phyloP scores from a whole-genome alignment of 2,329 filamentous ascomycete species.

The Volutella citrinella region DNA sequence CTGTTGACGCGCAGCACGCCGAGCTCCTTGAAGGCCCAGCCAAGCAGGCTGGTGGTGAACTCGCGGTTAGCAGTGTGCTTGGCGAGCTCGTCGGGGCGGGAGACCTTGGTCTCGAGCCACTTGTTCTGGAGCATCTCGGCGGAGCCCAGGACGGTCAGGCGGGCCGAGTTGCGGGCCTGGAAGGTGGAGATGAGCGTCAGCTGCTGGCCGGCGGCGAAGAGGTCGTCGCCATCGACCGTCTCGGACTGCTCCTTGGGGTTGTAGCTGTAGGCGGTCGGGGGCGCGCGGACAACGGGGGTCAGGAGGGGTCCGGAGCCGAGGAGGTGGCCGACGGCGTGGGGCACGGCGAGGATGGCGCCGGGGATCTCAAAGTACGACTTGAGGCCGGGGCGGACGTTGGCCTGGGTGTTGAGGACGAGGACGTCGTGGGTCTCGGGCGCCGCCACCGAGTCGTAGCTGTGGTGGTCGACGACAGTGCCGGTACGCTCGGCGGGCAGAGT shows the following conservation, averaged over 20 bases:
- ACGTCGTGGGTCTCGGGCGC: constrained; percentile 85
- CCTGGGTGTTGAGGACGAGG: constrained; percentile 70
- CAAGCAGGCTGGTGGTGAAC: constrained; percentile 80
- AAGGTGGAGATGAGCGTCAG: constrained; percentile 79
- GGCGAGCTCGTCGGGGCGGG: constrained; percentile 52
- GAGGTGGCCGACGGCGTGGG: constrained; percentile 74
- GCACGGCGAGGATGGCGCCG: constrained; percentile 69
- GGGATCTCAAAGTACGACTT: constrained; percentile 69
- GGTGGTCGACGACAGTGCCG: constrained; percentile 88
- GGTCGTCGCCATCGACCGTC: constrained; percentile 64
- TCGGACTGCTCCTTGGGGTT: constrained; percentile 83
- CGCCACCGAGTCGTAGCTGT: constrained; percentile 80
- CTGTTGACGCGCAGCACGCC: constrained; percentile 83
- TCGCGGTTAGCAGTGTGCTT: constrained; percentile 73
- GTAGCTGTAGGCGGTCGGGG: constrained; percentile 86
- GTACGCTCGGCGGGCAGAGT: constrained; percentile 82
- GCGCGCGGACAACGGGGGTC: constrained; percentile 77
- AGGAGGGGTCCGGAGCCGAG: constrained; percentile 77
- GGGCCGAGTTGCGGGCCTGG: constrained; percentile 91
- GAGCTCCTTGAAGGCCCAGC: constrained; percentile 94
- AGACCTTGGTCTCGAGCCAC: constrained; percentile 83
- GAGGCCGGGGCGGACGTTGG: constrained; percentile 61
- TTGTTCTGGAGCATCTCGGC: constrained; percentile 83
- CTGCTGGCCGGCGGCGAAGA: constrained; percentile 82
- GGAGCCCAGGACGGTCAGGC: constrained; percentile 80